Base-by-base conservation (phyloP, 768 basidiomycete species). In the Leucosporidium yakuticum region DNA sequence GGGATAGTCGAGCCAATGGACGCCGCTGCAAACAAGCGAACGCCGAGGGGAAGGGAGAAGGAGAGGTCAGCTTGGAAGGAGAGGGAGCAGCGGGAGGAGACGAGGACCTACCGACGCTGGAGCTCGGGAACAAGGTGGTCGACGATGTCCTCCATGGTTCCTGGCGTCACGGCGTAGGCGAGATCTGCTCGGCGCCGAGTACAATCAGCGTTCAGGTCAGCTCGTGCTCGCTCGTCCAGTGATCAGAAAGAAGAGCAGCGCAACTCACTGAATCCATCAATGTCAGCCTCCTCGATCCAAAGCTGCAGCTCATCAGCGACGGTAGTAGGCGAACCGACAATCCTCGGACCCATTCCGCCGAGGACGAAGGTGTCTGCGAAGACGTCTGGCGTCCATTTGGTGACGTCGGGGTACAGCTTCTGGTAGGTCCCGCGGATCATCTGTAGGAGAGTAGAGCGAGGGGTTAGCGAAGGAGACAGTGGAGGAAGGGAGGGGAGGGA, bases 1-100 rank as follows among this genome's bases (percentile, higher is more conserved):
- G 2, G 65, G 65, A 50, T 66, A 66, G 29, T 66, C 65, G 15
- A 27, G 20, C 65, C 65, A 66, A 34, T 60, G 59, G 20, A 66
- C 47, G 19, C 65, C 65, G 9, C 64, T 23, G n/a, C 19, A 19
- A 19, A 19, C 20, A 5, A 12, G 34, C 34, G 34, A 5, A 12
- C 5, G 34, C 34, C 5, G 34, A 5, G 34, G 12, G 4, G 34
- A 5, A 12, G 25, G 14, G 25, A 4, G 25, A 3, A 27, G n/a
- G 14, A 14, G 25, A 15, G 8, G 27, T 51, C 8, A 14, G 50
- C 47, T 48, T 21, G 19, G 49, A 50, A 19, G 20, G n/a, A 50
- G 20, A n/a, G 23, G 23, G 25, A n/a, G n/a, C 3, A 29, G 23
- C 14, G 25, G 14, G 7, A 7, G 4, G 25, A 15, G 7, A 15